These are phyloP conservation scores for Neostapfia colusana DNA, from an alignment of 176 grass and related monocot genomes.

Conservation along the genomic window DNA sequence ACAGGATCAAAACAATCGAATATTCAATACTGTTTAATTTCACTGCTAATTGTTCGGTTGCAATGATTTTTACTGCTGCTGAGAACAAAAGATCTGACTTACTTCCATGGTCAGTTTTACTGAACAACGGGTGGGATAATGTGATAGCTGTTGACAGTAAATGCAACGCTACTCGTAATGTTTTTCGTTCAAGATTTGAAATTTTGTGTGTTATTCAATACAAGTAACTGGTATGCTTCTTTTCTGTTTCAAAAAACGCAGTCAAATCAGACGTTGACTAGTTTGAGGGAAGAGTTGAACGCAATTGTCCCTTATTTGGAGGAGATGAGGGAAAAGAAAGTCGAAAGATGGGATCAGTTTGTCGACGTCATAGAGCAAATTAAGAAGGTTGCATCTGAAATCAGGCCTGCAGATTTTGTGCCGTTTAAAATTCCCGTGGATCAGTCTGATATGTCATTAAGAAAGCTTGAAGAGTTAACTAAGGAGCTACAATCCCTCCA, in stretches of 20 bases:
- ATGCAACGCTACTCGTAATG: background rate
- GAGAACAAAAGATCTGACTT: background rate
- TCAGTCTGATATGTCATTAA: constrained; percentile 71
- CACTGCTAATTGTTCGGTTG: background rate
- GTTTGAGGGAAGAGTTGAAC: constrained; percentile 67
- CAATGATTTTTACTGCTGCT: background rate
- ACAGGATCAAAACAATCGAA: background rate
- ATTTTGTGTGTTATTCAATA: background rate
- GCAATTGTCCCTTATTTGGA: constrained; percentile 67
- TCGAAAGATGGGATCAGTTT: constrained; percentile 81
- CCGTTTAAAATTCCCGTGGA: constrained; percentile 64
- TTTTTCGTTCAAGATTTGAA: background rate
- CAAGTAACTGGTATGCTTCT: constrained; percentile 17
- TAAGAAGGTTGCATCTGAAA: constrained; percentile 69
- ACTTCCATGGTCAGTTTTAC: background rate
- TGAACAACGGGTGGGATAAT: background rate
- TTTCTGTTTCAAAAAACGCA: constrained; percentile 24
- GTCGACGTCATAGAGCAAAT: constrained; percentile 73
- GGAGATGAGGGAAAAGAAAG: constrained; percentile 75
- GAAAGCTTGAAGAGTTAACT: constrained; percentile 81
- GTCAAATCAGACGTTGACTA: constrained; percentile 58
- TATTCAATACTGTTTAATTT: background rate
- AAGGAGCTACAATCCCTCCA: constrained; percentile 71
- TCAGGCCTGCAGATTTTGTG: constrained; percentile 52
- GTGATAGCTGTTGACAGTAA: background rate